Conservation (phyloP, 768 basidiomycete genomes). For the Rhizopogon vinicolor region DNA sequence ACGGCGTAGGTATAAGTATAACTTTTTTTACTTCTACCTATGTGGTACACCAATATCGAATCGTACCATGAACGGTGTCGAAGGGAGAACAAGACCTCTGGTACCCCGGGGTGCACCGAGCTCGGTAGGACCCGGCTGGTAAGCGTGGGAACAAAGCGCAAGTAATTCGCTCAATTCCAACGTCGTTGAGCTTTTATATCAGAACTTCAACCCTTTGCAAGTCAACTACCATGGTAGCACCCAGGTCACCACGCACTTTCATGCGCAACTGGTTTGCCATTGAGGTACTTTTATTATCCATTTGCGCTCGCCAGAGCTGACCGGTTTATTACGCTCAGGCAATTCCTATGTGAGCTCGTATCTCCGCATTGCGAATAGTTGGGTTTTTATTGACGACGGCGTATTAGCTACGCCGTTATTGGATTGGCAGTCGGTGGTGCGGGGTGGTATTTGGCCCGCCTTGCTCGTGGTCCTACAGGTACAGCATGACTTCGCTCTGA, state of each 20-base stretch:
- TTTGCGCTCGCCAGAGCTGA: not conserved
- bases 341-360: slow-evolving; percentile 40
- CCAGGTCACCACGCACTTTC: slow-evolving; percentile 20
- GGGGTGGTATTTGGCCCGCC: slow-evolving; percentile 60
- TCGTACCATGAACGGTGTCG: too few relatives aligned
- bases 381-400: slow-evolving; percentile 9
- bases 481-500: slow-evolving; percentile 14
- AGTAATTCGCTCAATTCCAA: not conserved
- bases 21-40: too few relatives aligned
- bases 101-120: too few relatives aligned
- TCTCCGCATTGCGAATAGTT: slow-evolving; percentile 3
- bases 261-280: slow-evolving; percentile 41
- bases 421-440: slow-evolving; percentile 53
- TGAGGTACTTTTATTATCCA: slow-evolving; percentile 29
- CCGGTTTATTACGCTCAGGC: slow-evolving; percentile 28
- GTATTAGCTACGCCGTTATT: slow-evolving; percentile 41
- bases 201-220: not conserved
- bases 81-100: too few relatives aligned
- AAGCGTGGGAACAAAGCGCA: slow-evolving; percentile 5
- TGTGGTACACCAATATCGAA: too few relatives aligned
- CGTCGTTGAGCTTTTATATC: not conserved
- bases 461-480: slow-evolving; percentile 56
- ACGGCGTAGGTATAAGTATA: too few relatives aligned
- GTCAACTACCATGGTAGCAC: slow-evolving; percentile 18
- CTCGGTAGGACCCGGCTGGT: slow-evolving; percentile 7